phyloP scores from a whole-genome alignment of 1,284 basidiomycete genomes.

The Retiboletus flavoniger region DNA sequence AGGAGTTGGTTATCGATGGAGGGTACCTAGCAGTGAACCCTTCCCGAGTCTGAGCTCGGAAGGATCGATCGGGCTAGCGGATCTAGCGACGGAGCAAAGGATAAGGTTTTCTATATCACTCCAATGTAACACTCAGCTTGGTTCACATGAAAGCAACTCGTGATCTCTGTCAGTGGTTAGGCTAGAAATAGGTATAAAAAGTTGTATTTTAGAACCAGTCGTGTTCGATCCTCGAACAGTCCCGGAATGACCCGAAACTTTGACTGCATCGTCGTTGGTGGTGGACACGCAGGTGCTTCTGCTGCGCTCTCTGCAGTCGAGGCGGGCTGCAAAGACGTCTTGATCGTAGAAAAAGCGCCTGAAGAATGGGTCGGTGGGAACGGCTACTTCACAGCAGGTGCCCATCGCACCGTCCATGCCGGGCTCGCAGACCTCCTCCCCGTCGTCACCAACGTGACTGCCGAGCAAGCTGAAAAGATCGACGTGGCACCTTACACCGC shows the following conservation, averaged over 20 bases:
- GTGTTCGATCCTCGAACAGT: background rate
- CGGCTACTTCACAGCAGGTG: slow-evolving; percentile 69
- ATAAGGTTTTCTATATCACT: background rate
- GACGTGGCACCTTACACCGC: slow-evolving; percentile 59
- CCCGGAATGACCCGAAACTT: slow-evolving; percentile 29
- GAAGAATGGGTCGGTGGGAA: slow-evolving; percentile 66
- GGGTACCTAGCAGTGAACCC: slow-evolving; percentile 75
- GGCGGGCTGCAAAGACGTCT: slow-evolving; percentile 56
- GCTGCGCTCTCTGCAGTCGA: slow-evolving; percentile 61
- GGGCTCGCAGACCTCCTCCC: slow-evolving; percentile 58
- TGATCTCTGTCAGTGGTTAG: slow-evolving; percentile 1
- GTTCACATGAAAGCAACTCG: slow-evolving; percentile 1
- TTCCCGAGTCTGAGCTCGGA: slow-evolving; percentile 27
- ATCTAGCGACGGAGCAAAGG: background rate
- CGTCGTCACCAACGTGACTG: slow-evolving; percentile 49
- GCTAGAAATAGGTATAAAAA: background rate
- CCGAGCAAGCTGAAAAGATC: slow-evolving; percentile 45
- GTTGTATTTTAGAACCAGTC: background rate
- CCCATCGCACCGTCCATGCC: slow-evolving; percentile 57
- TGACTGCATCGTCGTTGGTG: slow-evolving; percentile 65
- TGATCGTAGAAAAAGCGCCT: slow-evolving; percentile 66
- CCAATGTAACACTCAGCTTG: background rate
- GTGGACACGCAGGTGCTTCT: slow-evolving; percentile 65
- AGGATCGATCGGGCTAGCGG: background rate
- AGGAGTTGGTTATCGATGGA: slow-evolving; percentile 72